phyloP scores from a whole-genome alignment of 164 flowering plant species.

The Sextonia rubra region DNA sequence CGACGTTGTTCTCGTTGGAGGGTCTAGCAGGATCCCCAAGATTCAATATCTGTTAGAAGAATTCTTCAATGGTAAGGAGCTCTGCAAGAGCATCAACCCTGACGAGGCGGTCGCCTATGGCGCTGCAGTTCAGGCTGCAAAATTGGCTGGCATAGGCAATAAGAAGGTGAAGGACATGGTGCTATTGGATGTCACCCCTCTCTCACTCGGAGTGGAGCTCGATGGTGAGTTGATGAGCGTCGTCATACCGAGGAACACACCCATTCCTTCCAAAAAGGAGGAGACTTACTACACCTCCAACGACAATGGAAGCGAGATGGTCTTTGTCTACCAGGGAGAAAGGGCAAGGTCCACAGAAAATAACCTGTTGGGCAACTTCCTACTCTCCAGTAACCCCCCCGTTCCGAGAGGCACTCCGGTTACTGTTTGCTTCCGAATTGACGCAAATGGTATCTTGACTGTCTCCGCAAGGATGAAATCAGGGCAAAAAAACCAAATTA shows the following conservation, averaged over 20 bases:
- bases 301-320: constrained; percentile 44
- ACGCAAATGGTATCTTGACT: constrained; percentile 54
- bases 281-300: constrained; percentile 42
- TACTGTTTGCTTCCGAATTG: constrained; percentile 52
- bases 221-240: constrained; percentile 54
- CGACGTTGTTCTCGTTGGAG: constrained; percentile 60
- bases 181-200: constrained; percentile 54
- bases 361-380: constrained; percentile 51
- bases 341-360: constrained; percentile 52
- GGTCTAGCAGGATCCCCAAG: constrained; percentile 54
- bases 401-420: constrained; percentile 55
- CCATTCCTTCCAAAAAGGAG: constrained; percentile 52
- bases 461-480: constrained; percentile 58
- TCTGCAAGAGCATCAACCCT: constrained; percentile 60
- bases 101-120: constrained; percentile 66
- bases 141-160: constrained; percentile 39
- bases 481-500: constrained; percentile 56
- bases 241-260: constrained; percentile 52
- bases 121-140: constrained; percentile 60
- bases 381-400: constrained; percentile 49
- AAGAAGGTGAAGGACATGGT: constrained; percentile 49
- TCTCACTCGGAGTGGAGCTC: constrained; percentile 44
- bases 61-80: constrained; percentile 59
- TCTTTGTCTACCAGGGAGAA: constrained; percentile 63
- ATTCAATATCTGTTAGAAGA: constrained; percentile 55